Evolutionary conservation across 2,329 filamentous ascomycete species (phyloP), one percentile per base, ranked within the genome.

Genomic region (Hypoxylon sp.): DNA sequence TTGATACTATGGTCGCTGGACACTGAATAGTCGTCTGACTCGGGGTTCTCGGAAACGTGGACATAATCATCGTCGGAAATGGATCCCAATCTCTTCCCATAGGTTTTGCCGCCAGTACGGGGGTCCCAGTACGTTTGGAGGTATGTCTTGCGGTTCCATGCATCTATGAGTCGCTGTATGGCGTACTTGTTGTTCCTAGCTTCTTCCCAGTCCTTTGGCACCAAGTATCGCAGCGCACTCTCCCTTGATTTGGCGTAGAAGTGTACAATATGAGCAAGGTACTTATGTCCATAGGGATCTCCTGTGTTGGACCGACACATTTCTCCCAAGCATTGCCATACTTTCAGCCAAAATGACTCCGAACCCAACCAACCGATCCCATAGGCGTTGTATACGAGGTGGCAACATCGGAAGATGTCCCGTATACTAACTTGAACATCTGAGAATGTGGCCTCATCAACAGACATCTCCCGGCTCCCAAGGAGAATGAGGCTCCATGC

Each of bases 161-260:
- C 10, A 45, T 67, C 64, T 23, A 67, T 67, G 14, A 45, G n/a
- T 23, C 32, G 30, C 48, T 63, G 64, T 6, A 67, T 43, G 11
- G 11, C 2, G n/a, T 49, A 55, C 17, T 59, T 50, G 5, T 3
- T 9, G n/a, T 17, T 10, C 52, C 6, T 3, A 23, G 48, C 32
- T 19, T 30, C n/a, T n/a, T 51, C 25, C 28, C 21, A 56, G 38
- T 65, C 56, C 3, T 11, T 45, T 17, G 62, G 62, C 7, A 28
- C 10, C 9, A 32, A 28, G 21, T 43, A 43, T 21, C 32, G 14
- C 10, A 11, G 23, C 1, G 55, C 62, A 28, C n/a, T 14, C 36
- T 60, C 56, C 21, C 56, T 65, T n/a, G 62, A 60, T 32, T 60
- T 60, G 14, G 62, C 62, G 28, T 60, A 65, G 43, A 65, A 63